Conservation (phyloP, 352 stramenopile genomes). For the Paralagenidium karlingii region DNA sequence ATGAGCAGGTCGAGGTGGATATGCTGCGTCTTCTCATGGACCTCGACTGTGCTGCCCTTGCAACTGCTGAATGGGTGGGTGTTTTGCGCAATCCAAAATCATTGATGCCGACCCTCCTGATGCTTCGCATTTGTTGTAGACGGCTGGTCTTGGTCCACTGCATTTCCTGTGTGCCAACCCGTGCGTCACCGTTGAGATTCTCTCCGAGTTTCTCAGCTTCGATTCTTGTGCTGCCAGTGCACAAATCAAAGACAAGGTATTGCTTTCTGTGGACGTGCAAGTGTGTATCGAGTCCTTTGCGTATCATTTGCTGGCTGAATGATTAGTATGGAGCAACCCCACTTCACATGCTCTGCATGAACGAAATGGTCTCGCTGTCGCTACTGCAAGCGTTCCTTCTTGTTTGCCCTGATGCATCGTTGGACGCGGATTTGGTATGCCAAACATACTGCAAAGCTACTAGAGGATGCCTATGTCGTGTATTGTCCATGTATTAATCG, state of each 20-base stretch:
- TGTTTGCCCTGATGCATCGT: constrained; percentile 22
- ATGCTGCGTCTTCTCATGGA: constrained; percentile 18
- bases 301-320: constrained; percentile 9
- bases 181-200: constrained; percentile 17
- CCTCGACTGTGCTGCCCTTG: no score
- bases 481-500: background rate
- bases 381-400: constrained; percentile 25
- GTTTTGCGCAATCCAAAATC: no score
- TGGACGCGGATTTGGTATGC: constrained; percentile 31
- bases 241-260: no score
- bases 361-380: constrained; percentile 21
- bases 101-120: no score
- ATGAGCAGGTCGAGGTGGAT: constrained; percentile 11
- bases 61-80: no score
- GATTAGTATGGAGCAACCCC: constrained; percentile 36
- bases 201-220: constrained; percentile 24
- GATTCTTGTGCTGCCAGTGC: no score
- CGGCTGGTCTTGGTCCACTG: constrained; percentile 20
- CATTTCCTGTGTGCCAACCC: constrained; percentile 43
- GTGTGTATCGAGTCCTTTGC: no score
- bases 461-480: background rate
- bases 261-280: no score
- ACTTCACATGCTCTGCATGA: constrained; percentile 56
- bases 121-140: no score
- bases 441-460: background rate